These are phyloP conservation scores for Arthrobotrys entomopaga DNA, from an alignment of 2,329 filamentous ascomycete genomes.

Conservation along the genomic window DNA sequence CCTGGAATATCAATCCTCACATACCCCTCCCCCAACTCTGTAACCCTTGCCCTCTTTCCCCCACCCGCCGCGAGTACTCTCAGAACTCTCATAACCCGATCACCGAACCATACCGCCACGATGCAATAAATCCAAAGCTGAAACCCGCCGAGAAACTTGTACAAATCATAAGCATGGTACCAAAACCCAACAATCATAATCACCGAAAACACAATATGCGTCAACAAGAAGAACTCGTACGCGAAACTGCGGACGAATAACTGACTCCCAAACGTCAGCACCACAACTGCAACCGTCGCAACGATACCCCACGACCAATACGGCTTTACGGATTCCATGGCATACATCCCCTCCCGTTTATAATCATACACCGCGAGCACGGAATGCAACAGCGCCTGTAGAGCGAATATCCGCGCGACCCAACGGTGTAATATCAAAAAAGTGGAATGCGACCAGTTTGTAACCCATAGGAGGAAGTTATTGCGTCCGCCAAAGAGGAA, in stretches of 20 bases:
- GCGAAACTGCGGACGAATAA: constrained; percentile 61
- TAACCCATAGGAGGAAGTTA: constrained; percentile 65
- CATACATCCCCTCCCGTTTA: constrained; percentile 59
- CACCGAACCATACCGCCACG: constrained; percentile 65
- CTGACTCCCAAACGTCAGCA: constrained; percentile 61
- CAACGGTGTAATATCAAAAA: constrained; percentile 67
- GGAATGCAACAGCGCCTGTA: constrained; percentile 66
- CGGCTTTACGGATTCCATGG: constrained; percentile 56
- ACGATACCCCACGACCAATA: constrained; percentile 66
- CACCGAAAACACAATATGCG: constrained; percentile 55
- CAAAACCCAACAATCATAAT: constrained; percentile 64
- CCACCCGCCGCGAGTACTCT: constrained; percentile 62
- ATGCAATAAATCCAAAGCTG: constrained; percentile 65
- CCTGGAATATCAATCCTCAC: constrained; percentile 64
- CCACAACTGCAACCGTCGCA: constrained; percentile 61
- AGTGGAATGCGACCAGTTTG: constrained; percentile 66
- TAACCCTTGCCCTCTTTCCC: constrained; percentile 61
- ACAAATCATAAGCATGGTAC: constrained; percentile 63
- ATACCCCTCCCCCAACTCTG: constrained; percentile 60
- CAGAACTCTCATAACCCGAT: constrained; percentile 63
- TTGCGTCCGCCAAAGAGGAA: constrained; percentile 66
- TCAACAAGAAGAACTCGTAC: constrained; percentile 65
- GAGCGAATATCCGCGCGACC: constrained; percentile 64
- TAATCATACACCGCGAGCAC: constrained; percentile 63
- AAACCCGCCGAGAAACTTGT: constrained; percentile 62